A percentile compares a stretch with the other conserved stretches of the same genome.
phyloP scores from a whole-genome alignment of 148 eudicot genomes.

The Amaranthus palmeri region DNA sequence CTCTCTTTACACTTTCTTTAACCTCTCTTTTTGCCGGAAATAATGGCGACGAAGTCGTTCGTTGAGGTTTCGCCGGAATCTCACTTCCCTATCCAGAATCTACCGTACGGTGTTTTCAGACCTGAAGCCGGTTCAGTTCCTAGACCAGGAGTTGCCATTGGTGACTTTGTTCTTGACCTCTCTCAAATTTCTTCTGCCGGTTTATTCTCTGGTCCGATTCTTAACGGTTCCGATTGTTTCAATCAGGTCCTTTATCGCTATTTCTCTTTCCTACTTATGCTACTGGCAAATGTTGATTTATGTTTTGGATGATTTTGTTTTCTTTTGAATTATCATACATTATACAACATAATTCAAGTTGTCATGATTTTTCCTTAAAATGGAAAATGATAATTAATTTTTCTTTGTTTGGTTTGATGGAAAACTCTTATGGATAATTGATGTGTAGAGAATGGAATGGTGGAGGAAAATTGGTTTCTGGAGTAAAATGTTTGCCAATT shows the following conservation, averaged over 20 bases:
- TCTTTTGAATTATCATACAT: not conserved
- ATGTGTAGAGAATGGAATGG: no score
- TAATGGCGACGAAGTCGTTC: constrained; percentile 51
- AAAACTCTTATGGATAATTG: no score
- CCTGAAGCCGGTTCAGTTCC: constrained; percentile 47
- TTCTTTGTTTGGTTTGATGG: no score
- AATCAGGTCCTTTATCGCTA: constrained; percentile 52
- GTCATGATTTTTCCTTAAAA: no score
- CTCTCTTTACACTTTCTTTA: not conserved
- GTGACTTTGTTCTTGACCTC: constrained; percentile 77
- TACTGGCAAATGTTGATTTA: not conserved
- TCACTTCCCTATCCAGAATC: constrained; percentile 85
- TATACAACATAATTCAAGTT: not conserved
- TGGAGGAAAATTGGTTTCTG: no score
- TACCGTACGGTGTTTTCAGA: constrained; percentile 83
- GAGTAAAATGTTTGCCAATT: no score
- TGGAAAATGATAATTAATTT: no score
- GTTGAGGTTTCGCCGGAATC: constrained; percentile 61
- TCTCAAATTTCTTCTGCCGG: constrained; percentile 55
- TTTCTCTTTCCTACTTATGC: not conserved
- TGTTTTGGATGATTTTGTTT: not conserved
- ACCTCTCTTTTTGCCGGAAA: constrained; percentile 11
- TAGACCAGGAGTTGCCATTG: constrained; percentile 85
- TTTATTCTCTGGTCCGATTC: constrained; percentile 62
- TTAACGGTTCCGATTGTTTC: constrained; percentile 70